A percentile compares a stretch with the other conserved stretches of the same genome.
Evolutionary conservation across 306 rosid genomes (phyloP).

Genomic region (Cotoneaster glaucophyllus): DNA sequence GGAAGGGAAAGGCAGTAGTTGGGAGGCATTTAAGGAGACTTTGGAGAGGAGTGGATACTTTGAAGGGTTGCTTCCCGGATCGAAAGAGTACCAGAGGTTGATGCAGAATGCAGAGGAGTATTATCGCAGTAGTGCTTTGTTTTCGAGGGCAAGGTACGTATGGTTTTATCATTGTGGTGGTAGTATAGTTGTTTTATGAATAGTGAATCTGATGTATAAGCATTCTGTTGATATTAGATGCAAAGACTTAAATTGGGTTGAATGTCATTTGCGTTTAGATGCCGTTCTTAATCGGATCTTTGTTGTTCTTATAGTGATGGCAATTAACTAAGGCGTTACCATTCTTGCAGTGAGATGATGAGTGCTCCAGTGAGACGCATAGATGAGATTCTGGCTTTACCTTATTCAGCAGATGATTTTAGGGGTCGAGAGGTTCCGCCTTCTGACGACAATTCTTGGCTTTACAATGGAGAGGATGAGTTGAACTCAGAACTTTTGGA

Average conservation of each 20-base stretch:
- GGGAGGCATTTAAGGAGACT: conserved; percentile 69
- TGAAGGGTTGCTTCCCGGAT: conserved; percentile 69
- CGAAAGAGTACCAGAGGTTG: conserved; percentile 64
- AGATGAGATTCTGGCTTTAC: conserved; percentile 75
- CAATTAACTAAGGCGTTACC: conserved; percentile 6
- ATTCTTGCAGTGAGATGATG: conserved; percentile 67
- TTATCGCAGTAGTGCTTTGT: conserved; percentile 48
- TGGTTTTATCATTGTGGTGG: not conserved
- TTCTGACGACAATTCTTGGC: conserved; percentile 85
- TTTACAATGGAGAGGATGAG: conserved; percentile 79
- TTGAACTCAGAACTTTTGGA: conserved; percentile 68
- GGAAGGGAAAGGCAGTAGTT: conserved; percentile 64
- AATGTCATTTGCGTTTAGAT: not conserved
- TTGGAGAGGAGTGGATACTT: conserved; percentile 78
- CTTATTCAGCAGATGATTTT: conserved; percentile 56
- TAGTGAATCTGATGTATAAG: not conserved
- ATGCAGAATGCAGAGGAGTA: conserved; percentile 75
- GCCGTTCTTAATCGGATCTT: not conserved
- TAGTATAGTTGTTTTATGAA: not conserved
- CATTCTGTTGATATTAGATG: not conserved
- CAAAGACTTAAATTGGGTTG: not conserved
- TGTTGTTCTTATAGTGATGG: not conserved
- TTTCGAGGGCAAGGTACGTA: conserved; percentile 51
- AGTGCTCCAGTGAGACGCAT: conserved; percentile 81
- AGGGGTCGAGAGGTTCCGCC: conserved; percentile 59